Conservation (phyloP, 176 grass and related monocot species). For the Elaeis guineensis region DNA sequence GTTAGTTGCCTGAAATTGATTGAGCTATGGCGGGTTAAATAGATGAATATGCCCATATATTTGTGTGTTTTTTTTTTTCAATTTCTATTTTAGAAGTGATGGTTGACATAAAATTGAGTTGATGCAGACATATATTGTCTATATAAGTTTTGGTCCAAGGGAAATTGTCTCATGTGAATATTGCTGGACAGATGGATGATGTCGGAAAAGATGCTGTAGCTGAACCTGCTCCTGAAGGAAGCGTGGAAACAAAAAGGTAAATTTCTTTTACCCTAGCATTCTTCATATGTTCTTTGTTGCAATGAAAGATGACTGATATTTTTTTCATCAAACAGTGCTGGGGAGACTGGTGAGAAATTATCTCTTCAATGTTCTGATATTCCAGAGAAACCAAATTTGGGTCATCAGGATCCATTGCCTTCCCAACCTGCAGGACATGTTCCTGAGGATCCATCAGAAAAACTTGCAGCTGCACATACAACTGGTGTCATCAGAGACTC, state of each 20-base stretch:
- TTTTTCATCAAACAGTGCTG: conserved; percentile 25
- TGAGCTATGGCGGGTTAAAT: no score
- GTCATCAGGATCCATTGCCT: neutral
- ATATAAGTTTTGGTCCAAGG: no score
- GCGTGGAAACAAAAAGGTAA: conserved; percentile 33
- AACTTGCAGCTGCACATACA: neutral
- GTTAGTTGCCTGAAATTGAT: no score
- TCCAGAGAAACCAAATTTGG: neutral
- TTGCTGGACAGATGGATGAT: conserved; percentile 24
- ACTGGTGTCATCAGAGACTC: conserved; percentile 11
- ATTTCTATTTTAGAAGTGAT: no score
- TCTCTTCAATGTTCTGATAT: neutral
- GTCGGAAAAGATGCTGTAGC: conserved; percentile 12
- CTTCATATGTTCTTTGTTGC: neutral
- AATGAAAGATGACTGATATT: conserved; percentile 1
- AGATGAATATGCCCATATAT: no score
- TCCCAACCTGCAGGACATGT: conserved; percentile 2
- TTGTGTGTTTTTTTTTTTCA: no score
- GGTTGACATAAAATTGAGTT: no score
- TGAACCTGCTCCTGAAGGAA: conserved; percentile 9
- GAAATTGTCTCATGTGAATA: no score
- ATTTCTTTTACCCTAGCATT: conserved; percentile 9
- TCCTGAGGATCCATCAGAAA: conserved; percentile 2
- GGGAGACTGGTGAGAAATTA: neutral
- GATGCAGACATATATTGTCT: no score